Conservation (phyloP, 2,329 filamentous ascomycete species). For the Pestalotiopsis sp. region DNA sequence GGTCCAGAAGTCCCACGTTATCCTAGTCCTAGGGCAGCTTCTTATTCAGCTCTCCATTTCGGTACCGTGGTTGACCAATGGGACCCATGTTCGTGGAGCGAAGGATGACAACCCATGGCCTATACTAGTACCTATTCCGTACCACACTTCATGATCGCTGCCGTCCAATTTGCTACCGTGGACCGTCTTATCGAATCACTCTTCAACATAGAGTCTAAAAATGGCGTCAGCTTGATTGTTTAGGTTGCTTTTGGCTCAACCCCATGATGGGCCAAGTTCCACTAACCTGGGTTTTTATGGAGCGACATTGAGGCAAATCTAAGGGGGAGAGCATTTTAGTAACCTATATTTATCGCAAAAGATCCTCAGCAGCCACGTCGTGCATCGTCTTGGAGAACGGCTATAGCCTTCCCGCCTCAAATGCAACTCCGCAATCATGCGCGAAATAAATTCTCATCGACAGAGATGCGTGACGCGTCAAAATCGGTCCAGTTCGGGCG, state of each 20-base stretch:
- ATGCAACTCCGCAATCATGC: not conserved
- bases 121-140: not conserved
- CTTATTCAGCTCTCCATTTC: not conserved
- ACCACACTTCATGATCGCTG: not conserved
- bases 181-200: not conserved
- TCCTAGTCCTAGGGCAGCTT: not conserved
- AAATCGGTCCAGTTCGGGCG: not conserved
- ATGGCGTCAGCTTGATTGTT: not conserved
- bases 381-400: not conserved
- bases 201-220: not conserved
- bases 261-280: not conserved
- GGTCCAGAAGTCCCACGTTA: not conserved
- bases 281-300: not conserved
- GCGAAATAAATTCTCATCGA: not conserved
- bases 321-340: not conserved
- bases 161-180: not conserved
- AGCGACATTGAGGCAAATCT: not conserved
- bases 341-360: not conserved
- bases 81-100: not conserved
- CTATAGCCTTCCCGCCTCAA: not conserved
- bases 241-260: not conserved
- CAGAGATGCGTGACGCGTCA: not conserved
- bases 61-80: not conserved
- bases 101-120: not conserved
- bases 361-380: not conserved